Conservation (phyloP, 257 asterid genomes). For the Knoxia roxburghii region DNA sequence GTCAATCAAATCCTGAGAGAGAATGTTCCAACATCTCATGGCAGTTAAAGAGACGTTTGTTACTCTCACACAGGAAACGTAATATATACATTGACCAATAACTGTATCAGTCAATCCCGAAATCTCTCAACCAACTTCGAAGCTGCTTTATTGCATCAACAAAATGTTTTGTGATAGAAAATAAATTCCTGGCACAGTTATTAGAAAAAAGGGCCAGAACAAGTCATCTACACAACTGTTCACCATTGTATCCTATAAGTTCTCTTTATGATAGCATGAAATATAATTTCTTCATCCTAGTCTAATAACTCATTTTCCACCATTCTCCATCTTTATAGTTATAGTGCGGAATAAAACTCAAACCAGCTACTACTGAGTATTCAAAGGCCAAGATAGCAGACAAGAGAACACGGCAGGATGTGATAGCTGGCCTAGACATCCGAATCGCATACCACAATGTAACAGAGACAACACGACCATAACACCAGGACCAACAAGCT, state of each 20-base stretch:
- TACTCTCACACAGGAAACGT: background rate
- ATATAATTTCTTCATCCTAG: background rate
- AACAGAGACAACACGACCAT: background rate
- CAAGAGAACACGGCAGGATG: no score
- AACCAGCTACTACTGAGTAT: background rate
- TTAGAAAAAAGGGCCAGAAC: background rate
- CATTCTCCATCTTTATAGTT: background rate
- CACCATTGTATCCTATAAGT: no score
- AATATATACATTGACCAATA: background rate
- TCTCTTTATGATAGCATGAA: background rate
- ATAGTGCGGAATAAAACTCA: background rate
- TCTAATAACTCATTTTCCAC: background rate
- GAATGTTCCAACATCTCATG: no score
- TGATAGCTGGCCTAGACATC: background rate
- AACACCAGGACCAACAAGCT: background rate
- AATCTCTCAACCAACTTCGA: no score
- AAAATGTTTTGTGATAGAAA: background rate
- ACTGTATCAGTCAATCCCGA: background rate
- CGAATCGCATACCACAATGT: background rate
- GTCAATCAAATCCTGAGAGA: no score
- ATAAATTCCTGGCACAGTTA: background rate
- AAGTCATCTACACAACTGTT: background rate
- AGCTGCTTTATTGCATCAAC: background rate
- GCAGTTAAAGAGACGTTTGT: background rate
- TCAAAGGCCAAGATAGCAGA: background rate